Base-by-base conservation (phyloP, 805 yeast genomes). In the Lachancea meyersii region DNA sequence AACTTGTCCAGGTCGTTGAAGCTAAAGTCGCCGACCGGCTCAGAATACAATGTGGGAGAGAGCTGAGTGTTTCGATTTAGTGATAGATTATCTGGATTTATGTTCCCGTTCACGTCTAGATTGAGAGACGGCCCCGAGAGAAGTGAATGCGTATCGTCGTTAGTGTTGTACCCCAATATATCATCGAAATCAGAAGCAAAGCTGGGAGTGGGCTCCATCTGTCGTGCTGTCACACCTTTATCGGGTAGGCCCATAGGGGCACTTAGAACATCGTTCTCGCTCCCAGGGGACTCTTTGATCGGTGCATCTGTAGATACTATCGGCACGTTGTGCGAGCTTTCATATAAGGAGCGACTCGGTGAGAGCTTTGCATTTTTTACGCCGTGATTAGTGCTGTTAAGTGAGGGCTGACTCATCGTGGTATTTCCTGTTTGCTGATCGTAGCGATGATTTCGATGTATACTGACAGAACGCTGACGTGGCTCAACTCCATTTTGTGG, bases 1-100 rank as follows among this genome's bases (percentile, higher is more conserved):
- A 59, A 54, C 41, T 57, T 54, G 47, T 57, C 63, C 41, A 59
- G 38, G 35, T 57, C 63, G 5, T 60, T 55, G 35, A 57, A 57
- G 14, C 57, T 55, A 41, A 52, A 51, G 20, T 55, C 58, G 13
- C 54, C 47, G 7, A 53, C 41, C 16, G 54, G 39, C 35, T 57
- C 57, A 17, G 52, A 48, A 22, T 53, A 55, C 8, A 55, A 50
- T 9, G 57, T 50, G 8, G 52, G 43, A 4, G 50, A 38, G 31
- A 31, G 26, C 18, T 19, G 23, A 11, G 21, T 9, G 16, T 35
- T 32, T 14, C 32, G 31, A 22, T 13, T 31, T 13, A 34, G 10
- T 14, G 43, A 27, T 6, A 27, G 19, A 9, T 32, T 41, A 18
- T 35, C 41, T 30, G 27, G 14, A 9, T 28, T 28, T 26, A 35